A percentile compares a stretch with the other conserved stretches of the same genome.
phyloP scores from a whole-genome alignment of 345 rosid genomes.

The Camelina laxa region DNA sequence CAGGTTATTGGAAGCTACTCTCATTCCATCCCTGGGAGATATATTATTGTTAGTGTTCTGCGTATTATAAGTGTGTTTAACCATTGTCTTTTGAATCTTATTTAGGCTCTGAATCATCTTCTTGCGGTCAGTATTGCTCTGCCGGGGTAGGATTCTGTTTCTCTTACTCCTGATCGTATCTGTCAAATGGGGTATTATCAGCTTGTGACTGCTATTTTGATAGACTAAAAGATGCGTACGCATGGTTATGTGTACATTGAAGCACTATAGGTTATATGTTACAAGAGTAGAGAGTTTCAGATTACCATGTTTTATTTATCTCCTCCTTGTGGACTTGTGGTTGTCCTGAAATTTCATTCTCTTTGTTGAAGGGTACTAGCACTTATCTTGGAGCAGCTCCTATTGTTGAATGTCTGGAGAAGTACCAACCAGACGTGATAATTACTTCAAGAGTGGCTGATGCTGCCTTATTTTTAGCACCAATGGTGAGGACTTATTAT shows the following conservation, averaged over 20 bases:
- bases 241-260: background rate
- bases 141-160: slow-evolving; percentile 63
- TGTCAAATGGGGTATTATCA: slow-evolving; percentile 1
- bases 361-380: slow-evolving; percentile 66
- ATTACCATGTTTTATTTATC: background rate
- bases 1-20: slow-evolving; percentile 47
- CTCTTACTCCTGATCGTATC: slow-evolving; percentile 27
- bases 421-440: slow-evolving; percentile 76
- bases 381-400: slow-evolving; percentile 97
- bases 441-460: slow-evolving; percentile 90
- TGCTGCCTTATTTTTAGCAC: slow-evolving; percentile 90
- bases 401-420: slow-evolving; percentile 87
- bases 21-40: slow-evolving; percentile 10
- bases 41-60: background rate
- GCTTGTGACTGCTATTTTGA: background rate
- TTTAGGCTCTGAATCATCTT: slow-evolving; percentile 52
- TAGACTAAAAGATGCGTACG: background rate
- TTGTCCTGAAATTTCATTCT: slow-evolving; percentile 7
- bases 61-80: background rate
- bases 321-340: background rate
- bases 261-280: slow-evolving; percentile 15
- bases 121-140: slow-evolving; percentile 41
- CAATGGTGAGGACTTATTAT: slow-evolving; percentile 64
- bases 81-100: slow-evolving; percentile 28
- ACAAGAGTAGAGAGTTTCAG: background rate